Percentiles rank a stretch among this genome's conserved stretches.
These are phyloP conservation scores for Phlebopus sp. DNA, from an alignment of 1,284 basidiomycete genomes.

Conservation along the genomic window DNA sequence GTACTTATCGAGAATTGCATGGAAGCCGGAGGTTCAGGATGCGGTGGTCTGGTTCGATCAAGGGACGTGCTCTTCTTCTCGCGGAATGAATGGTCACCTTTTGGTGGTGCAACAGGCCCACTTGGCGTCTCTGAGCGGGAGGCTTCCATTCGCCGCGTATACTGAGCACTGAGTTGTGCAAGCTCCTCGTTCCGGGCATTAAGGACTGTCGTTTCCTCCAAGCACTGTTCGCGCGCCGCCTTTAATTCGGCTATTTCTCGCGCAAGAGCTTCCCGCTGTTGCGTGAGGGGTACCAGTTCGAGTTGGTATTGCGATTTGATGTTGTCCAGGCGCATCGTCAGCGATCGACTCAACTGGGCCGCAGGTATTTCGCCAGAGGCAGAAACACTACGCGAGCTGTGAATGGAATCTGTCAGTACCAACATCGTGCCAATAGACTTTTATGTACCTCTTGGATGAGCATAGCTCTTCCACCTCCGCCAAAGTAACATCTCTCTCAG, in stretches of 20 bases:
- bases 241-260: constrained; percentile 88
- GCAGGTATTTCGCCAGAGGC: constrained; percentile 40
- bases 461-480: constrained; percentile 93
- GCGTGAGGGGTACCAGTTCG: constrained; percentile 82
- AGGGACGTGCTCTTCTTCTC: constrained; percentile 36
- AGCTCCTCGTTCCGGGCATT: constrained; percentile 93
- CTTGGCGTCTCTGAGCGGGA: constrained; percentile 36
- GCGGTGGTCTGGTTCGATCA: constrained; percentile 29
- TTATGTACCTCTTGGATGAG: constrained; percentile 60
- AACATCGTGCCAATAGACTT: constrained; percentile 8
- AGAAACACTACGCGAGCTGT: constrained; percentile 24
- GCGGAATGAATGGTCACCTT: constrained; percentile 17
- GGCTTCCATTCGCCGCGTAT: constrained; percentile 71
- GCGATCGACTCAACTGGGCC: constrained; percentile 62
- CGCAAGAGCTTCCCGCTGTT: constrained; percentile 75
- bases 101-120: constrained; percentile 23
- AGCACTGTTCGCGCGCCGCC: constrained; percentile 80
- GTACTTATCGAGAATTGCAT: constrained; percentile 31
- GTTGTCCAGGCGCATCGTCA: constrained; percentile 85
- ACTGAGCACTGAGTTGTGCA: constrained; percentile 80
- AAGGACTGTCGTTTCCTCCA: constrained; percentile 89
- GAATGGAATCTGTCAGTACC: constrained; percentile 17
- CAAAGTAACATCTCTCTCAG: constrained; percentile 86
- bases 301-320: constrained; percentile 86
- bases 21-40: constrained; percentile 19